Evolutionary conservation across 805 yeast genomes (phyloP).

Genomic region (Saccharomycopsis babjevae): DNA sequence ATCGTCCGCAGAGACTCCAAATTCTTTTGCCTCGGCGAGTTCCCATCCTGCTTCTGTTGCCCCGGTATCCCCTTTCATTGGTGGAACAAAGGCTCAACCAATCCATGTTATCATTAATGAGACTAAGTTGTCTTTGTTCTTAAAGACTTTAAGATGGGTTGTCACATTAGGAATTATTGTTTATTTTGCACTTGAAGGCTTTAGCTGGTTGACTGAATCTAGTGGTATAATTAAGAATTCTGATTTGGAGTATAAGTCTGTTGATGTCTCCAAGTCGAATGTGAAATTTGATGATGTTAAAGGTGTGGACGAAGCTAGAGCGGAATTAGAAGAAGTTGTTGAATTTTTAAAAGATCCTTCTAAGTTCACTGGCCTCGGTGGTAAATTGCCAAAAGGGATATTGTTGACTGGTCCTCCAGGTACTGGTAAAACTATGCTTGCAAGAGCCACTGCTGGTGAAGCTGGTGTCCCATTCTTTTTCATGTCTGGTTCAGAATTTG

Average conservation of each 20-base stretch:
- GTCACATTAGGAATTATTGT: slow-evolving; percentile 71
- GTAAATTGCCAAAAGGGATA: slow-evolving; percentile 95
- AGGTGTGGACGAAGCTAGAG: slow-evolving; percentile 97
- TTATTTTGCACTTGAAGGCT: slow-evolving; percentile 71
- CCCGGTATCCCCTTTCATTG: slow-evolving; percentile 25
- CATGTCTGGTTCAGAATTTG: slow-evolving; percentile 98
- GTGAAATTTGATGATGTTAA: slow-evolving; percentile 89
- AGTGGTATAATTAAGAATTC: slow-evolving; percentile 57
- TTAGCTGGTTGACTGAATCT: slow-evolving; percentile 71
- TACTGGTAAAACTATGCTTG: slow-evolving; percentile 93
- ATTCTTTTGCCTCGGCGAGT: slow-evolving; percentile 21
- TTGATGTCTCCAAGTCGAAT: slow-evolving; percentile 75
- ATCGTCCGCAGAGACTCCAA: slow-evolving; percentile 23
- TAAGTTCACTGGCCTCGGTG: slow-evolving; percentile 92
- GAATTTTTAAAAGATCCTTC: slow-evolving; percentile 95
- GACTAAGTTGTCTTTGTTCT: slow-evolving; percentile 62
- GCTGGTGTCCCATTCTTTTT: slow-evolving; percentile 98
- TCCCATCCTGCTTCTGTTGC: slow-evolving; percentile 19
- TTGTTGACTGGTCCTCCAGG: slow-evolving; percentile 97
- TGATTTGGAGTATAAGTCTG: slow-evolving; percentile 65
- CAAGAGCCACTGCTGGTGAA: slow-evolving; percentile 98
- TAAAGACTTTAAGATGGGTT: slow-evolving; percentile 85
- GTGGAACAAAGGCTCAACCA: slow-evolving; percentile 70
- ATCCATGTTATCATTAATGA: slow-evolving; percentile 91
- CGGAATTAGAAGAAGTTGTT: slow-evolving; percentile 96